Evolutionary conservation across 2,329 filamentous ascomycete species (phyloP).

Genomic region (Periconia macrospinosa): DNA sequence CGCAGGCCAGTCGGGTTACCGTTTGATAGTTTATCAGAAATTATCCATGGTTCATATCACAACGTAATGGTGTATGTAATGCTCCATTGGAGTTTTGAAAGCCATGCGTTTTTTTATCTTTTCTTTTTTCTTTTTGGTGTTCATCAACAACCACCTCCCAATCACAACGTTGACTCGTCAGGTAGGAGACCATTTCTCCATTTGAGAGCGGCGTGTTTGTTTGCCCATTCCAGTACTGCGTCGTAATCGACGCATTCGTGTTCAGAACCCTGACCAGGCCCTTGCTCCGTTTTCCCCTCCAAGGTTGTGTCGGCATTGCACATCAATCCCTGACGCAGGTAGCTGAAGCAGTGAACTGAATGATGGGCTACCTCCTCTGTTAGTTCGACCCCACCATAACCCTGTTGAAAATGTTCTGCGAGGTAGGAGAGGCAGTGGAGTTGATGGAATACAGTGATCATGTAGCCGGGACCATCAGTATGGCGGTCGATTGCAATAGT

Average conservation of each 20-base stretch:
- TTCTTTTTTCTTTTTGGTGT: background rate
- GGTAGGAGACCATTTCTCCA: constrained; percentile 24
- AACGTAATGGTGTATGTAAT: too few relatives aligned
- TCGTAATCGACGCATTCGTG: constrained; percentile 29
- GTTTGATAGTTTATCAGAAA: too few relatives aligned
- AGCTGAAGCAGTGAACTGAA: constrained; percentile 30
- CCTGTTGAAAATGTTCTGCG: constrained; percentile 21
- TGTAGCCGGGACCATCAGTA: constrained; percentile 22
- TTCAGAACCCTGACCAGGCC: constrained; percentile 20
- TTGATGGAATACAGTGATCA: constrained; percentile 30
- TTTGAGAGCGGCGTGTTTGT: constrained; percentile 16
- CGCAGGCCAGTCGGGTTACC: too few relatives aligned
- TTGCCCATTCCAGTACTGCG: constrained; percentile 25
- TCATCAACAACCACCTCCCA: background rate
- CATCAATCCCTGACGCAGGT: constrained; percentile 27
- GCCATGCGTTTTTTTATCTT: background rate
- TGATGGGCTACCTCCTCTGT: constrained; percentile 23
- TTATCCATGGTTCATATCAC: too few relatives aligned
- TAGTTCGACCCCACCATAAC: constrained; percentile 19
- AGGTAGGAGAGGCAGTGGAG: constrained; percentile 29
- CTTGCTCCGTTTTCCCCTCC: constrained; percentile 20
- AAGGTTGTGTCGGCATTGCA: constrained; percentile 29
- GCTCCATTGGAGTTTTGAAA: too few relatives aligned
- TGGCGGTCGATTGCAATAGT: constrained; percentile 18
- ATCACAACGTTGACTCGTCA: constrained; percentile 13